Conservation (phyloP, 1,139 yeast genomes). For the Lodderomyces parapsilosis region DNA sequence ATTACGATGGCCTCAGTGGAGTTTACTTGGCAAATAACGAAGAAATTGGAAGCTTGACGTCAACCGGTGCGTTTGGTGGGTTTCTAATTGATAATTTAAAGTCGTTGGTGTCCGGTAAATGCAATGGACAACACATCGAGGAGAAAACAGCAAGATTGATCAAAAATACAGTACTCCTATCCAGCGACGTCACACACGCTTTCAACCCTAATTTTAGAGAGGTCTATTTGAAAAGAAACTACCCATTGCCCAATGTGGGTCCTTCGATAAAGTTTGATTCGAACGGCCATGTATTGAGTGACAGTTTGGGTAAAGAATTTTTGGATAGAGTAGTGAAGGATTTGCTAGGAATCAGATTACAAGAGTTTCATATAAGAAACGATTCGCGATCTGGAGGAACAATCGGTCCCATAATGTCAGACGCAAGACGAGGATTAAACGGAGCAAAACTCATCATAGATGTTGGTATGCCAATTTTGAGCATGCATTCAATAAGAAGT, state of each 20-base stretch:
- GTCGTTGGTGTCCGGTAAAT: constrained; percentile 9
- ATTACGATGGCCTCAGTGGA: constrained; percentile 41
- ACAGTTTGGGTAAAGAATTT: constrained; percentile 65
- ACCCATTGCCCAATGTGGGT: constrained; percentile 78
- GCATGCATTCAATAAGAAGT: constrained; percentile 83
- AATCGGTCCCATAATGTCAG: constrained; percentile 69
- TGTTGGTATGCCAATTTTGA: constrained; percentile 72
- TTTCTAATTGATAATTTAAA: constrained; percentile 19
- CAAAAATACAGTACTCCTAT: constrained; percentile 57
- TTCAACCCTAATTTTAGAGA: constrained; percentile 60
- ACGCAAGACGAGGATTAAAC: constrained; percentile 37
- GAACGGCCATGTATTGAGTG: constrained; percentile 81
- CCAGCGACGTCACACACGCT: constrained; percentile 68
- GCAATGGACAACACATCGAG: constrained; percentile 8
- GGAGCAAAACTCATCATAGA: constrained; percentile 75
- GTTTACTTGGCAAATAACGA: constrained; percentile 61
- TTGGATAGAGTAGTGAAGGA: constrained; percentile 60
- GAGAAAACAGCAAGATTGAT: constrained; percentile 19
- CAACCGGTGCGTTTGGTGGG: constrained; percentile 62
- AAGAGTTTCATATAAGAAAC: constrained; percentile 44
- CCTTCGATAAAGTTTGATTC: constrained; percentile 70
- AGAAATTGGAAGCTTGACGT: constrained; percentile 60
- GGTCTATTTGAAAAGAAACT: constrained; percentile 69
- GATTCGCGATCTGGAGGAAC: constrained; percentile 59
- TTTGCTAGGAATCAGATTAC: constrained; percentile 60